Base-by-base conservation (phyloP, 2,329 filamentous ascomycete genomes). In the Botrytis medusae region DNA sequence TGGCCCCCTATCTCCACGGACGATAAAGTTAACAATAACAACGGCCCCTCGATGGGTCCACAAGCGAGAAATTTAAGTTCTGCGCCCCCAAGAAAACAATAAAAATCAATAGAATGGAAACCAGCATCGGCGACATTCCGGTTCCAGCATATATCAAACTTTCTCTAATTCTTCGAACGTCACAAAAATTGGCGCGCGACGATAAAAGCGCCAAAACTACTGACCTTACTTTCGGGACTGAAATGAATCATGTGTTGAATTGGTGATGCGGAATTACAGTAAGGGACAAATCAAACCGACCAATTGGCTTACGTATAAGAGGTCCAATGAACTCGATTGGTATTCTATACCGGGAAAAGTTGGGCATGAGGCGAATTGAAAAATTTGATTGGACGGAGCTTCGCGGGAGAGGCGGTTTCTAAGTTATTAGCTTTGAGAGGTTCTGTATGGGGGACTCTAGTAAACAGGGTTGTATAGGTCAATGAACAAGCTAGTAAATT, bases 1-100 rank as follows among this genome's bases (percentile, higher is more conserved):
- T 62, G 60, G 61, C 70, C 68, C 70, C 60, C 65, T 57, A 42
- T 16, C 68, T 25, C 29, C 22, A 22, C 32, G 40, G 54, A 59
- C 54, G 48, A 57, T 32, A 25, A 44, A 32, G 37, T 69, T 42
- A 57, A 59, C 70, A 65, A 72, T 59, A 67, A 67, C 29, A 67
- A 46, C n/a, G 60, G 60, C 69, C n/a, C 34, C n/a, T 67, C 62
- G 34, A 72, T 64, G 37, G 70, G 46, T 20, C 46, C 20, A 64
- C 46, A 72, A 72, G 70, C 70, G 70, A 72, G 70, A 59, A 46
- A 72, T 57, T n/a, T 54, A 51, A 32, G 22, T 67, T 42, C 46
- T 67, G n/a, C 70, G 70, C 70, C 70, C 61, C 70, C 61, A 72
- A 67, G 46, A 71, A 65, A 65, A 71, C 34, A 51, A 59, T 22